phyloP scores from a whole-genome alignment of 495 filamentous ascomycete species.

The Penicillium daleae region DNA sequence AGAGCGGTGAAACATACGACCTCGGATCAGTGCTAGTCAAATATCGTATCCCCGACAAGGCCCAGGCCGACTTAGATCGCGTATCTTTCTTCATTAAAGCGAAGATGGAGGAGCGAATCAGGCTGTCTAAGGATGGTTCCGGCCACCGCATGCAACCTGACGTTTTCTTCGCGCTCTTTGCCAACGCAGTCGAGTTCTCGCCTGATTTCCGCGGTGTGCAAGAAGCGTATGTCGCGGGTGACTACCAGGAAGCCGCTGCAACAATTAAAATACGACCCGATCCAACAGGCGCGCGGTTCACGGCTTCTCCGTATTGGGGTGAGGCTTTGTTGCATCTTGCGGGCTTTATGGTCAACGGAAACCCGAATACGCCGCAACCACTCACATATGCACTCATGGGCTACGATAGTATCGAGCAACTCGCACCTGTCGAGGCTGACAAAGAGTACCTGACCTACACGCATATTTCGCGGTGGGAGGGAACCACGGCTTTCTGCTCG shows the following conservation, averaged over 20 bases:
- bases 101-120: no score
- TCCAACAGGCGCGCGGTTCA: neutral
- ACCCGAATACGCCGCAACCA: neutral
- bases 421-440: no score
- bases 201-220: neutral
- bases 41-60: no score
- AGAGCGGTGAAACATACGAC: no score
- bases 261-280: neutral
- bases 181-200: neutral
- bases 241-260: neutral
- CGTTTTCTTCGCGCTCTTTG: neutral
- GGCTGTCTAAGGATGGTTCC: neutral
- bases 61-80: no score
- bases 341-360: neutral
- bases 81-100: no score
- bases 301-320: neutral
- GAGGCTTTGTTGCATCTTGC: neutral
- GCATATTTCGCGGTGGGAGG: no score
- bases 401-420: no score
- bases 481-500: no score
- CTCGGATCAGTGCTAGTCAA: no score
- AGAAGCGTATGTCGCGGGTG: neutral
- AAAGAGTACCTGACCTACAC: no score
- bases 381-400: no score
- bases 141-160: neutral